phyloP scores from a whole-genome alignment of 2,329 filamentous ascomycete genomes.

The Fusarium equiseti region DNA sequence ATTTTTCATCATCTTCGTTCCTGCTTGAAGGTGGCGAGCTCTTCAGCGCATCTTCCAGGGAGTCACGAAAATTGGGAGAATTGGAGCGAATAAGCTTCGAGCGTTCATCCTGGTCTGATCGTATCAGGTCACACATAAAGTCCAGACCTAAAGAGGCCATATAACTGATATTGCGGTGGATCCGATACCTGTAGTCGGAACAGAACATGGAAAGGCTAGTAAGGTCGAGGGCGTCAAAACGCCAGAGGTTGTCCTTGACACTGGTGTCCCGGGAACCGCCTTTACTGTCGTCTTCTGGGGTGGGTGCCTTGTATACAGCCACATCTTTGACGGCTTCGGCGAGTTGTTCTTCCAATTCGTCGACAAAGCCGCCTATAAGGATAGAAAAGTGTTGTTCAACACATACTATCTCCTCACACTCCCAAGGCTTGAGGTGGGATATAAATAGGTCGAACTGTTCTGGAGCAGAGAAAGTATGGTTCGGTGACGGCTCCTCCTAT shows the following conservation, averaged over 20 bases:
- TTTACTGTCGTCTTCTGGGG: no score
- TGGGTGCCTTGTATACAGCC: not conserved
- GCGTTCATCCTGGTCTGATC: not conserved
- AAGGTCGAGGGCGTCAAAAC: not conserved
- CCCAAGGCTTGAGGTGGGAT: not conserved
- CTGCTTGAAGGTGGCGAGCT: no score
- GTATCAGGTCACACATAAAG: accelerated
- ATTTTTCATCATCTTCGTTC: not conserved
- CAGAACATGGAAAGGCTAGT: not conserved
- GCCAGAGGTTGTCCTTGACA: accelerated
- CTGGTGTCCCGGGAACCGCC: not conserved
- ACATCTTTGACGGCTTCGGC: not conserved
- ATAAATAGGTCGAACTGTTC: not conserved
- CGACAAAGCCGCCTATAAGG: not conserved
- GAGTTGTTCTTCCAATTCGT: not conserved
- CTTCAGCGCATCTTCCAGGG: not conserved
- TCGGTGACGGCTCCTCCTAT: not conserved
- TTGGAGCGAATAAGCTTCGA: not conserved
- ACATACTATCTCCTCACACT: not conserved
- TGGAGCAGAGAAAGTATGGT: not conserved
- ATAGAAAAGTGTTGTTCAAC: not conserved
- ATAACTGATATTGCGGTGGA: not conserved
- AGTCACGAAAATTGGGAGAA: not conserved
- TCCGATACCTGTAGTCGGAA: accelerated
- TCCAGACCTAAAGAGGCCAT: not conserved